Percentiles rank a stretch among this genome's conserved stretches.
These are phyloP conservation scores for Rhizophora mangle DNA, from an alignment of 345 rosid species.

Conservation along the genomic window DNA sequence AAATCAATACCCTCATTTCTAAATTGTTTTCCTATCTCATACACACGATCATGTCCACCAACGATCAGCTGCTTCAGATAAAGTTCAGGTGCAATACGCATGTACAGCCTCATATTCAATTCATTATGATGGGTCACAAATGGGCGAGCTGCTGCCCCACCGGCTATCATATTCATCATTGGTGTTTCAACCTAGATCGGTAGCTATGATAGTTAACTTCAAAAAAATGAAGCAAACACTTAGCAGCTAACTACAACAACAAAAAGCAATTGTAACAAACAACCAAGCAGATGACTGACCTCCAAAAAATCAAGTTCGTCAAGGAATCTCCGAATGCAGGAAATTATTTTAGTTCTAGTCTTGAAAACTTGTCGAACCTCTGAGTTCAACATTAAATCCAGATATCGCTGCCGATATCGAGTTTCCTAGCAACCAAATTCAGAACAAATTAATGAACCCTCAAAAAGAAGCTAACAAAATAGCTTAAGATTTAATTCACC, in stretches of 20 bases:
- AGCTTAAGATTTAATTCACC: background rate
- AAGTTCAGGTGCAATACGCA: conserved; percentile 98
- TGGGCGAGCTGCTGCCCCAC: conserved; percentile 97
- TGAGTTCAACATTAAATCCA: conserved; percentile 77
- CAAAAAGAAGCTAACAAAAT: background rate
- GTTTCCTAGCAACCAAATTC: conserved; percentile 54
- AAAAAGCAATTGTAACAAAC: background rate
- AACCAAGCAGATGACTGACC: conserved; percentile 37
- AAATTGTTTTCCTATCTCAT: conserved; percentile 96
- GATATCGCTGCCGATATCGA: conserved; percentile 83
- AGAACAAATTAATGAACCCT: background rate
- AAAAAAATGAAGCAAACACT: background rate
- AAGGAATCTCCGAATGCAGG: conserved; percentile 65
- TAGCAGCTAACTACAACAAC: background rate
- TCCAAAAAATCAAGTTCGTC: conserved; percentile 68
- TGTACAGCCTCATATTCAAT: conserved; percentile 72
- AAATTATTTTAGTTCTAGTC: conserved; percentile 61
- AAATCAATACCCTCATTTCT: conserved; percentile 97
- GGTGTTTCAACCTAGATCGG: conserved; percentile 81
- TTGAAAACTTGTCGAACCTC: conserved; percentile 75
- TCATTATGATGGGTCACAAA: conserved; percentile 97
- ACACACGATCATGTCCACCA: conserved; percentile 90
- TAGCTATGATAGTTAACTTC: background rate
- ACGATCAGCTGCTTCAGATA: conserved; percentile 85
- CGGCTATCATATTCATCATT: conserved; percentile 97